A percentile compares a stretch with the other conserved stretches of the same genome.
These are phyloP conservation scores for Backusella tarrabulga DNA, from an alignment of 192 early-diverging fungal species.

Conservation along the genomic window DNA sequence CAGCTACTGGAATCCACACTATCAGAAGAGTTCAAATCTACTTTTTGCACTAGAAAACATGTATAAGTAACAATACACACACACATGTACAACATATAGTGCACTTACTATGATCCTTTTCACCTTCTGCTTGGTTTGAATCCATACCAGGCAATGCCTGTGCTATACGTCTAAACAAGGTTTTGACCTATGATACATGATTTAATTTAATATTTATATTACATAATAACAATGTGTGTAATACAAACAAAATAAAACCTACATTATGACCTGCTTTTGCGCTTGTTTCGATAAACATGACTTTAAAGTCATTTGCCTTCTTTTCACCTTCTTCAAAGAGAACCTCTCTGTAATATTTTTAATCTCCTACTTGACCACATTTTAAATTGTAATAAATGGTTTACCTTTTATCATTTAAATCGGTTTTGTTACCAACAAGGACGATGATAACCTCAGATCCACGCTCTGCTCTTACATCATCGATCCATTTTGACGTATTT, in stretches of 20 bases:
- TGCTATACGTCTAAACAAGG: constrained; percentile 95
- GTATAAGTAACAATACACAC: not conserved
- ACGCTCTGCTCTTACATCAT: constrained; percentile 97
- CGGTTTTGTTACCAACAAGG: constrained; percentile 98
- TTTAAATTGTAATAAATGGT: not conserved
- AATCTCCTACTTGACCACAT: not conserved
- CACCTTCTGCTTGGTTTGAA: constrained; percentile 50
- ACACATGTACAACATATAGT: not conserved
- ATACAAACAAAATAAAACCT: not conserved
- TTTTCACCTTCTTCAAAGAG: constrained; percentile 97
- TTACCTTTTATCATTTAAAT: constrained; percentile 91
- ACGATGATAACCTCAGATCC: constrained; percentile 98
- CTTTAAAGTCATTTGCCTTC: constrained; percentile 93
- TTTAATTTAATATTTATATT: not conserved
- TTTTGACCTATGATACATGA: constrained; percentile 61
- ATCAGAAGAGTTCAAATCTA: constrained; percentile 25
- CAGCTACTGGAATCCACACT: constrained; percentile 28
- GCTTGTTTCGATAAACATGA: constrained; percentile 99
- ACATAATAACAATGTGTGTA: not conserved
- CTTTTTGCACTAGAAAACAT: constrained; percentile 29
- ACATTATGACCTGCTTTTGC: constrained; percentile 98
- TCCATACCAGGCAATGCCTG: constrained; percentile 88
- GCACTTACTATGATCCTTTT: constrained; percentile 23
- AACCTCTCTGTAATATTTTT: constrained; percentile 63
- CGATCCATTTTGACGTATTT: constrained; percentile 98